These are phyloP conservation scores for Eremothecium coryli DNA, from an alignment of 1,139 yeast genomes.

Conservation along the genomic window DNA sequence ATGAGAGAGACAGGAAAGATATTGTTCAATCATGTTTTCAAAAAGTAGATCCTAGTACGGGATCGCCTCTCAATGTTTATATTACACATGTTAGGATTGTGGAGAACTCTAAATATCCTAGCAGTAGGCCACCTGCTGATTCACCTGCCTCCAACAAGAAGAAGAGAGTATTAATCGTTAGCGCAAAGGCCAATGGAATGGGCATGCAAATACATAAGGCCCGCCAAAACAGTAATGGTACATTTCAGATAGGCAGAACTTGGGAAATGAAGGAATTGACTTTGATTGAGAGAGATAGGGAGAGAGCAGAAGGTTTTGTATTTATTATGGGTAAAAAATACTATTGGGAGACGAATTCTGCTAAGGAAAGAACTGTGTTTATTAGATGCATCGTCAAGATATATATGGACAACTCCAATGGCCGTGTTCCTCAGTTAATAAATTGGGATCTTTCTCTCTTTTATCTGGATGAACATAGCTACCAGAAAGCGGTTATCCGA, in stretches of 20 bases:
- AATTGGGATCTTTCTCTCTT: slow-evolving; percentile 38
- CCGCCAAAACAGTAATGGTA: slow-evolving; percentile 62
- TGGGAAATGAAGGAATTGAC: slow-evolving; percentile 79
- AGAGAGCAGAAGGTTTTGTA: slow-evolving; percentile 48
- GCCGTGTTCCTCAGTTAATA: slow-evolving; percentile 51
- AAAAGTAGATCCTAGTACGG: slow-evolving; percentile 32
- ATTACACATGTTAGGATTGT: slow-evolving; percentile 52
- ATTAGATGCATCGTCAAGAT: slow-evolving; percentile 53
- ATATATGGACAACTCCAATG: slow-evolving; percentile 60
- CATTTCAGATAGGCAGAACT: slow-evolving; percentile 84
- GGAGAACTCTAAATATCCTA: slow-evolving; percentile 43
- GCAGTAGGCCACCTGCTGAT: slow-evolving; percentile 37
- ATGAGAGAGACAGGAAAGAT: slow-evolving; percentile 40
- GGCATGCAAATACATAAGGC: slow-evolving; percentile 77
- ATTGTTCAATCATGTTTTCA: slow-evolving; percentile 40
- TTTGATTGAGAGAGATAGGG: slow-evolving; percentile 44
- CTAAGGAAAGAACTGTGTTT: slow-evolving; percentile 60
- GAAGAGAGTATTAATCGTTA: slow-evolving; percentile 39
- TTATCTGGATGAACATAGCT: slow-evolving; percentile 32
- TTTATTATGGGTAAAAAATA: slow-evolving; percentile 67
- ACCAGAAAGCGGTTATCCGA: slow-evolving; percentile 26
- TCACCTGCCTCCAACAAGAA: slow-evolving; percentile 37
- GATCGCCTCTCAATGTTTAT: slow-evolving; percentile 39
- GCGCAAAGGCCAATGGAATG: slow-evolving; percentile 37
- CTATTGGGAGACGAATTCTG: slow-evolving; percentile 73